A percentile compares a stretch with the other conserved stretches of the same genome.
Evolutionary conservation across 164 flowering plant species (phyloP).

Genomic region (Santalum album): DNA sequence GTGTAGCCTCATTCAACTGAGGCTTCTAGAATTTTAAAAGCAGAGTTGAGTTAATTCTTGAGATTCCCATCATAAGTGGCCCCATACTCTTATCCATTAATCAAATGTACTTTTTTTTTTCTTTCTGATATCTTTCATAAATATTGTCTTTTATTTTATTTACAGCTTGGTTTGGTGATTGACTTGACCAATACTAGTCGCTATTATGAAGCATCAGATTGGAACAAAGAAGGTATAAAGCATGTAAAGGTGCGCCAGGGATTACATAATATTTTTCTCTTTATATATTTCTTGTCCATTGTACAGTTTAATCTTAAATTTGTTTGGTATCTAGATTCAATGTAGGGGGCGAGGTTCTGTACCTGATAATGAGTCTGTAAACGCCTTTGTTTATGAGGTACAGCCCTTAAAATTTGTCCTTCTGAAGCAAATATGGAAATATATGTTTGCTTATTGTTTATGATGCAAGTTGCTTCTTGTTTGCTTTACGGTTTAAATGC

Average conservation of each 20-base stretch:
- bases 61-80: too few species aligned
- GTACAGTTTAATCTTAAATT: neutral
- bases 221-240: constrained; percentile 79
- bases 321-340: constrained; percentile 38
- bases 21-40: too few species aligned
- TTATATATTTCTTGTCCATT: neutral
- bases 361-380: constrained; percentile 80
- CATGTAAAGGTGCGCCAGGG: constrained; percentile 70
- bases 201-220: constrained; percentile 57
- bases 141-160: neutral
- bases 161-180: constrained; percentile 86
- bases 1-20: too few species aligned
- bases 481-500: too few species aligned
- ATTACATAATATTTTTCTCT: neutral
- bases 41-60: too few species aligned
- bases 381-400: constrained; percentile 77
- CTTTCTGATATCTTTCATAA: too few species aligned
- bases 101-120: too few species aligned
- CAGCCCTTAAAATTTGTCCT: too few species aligned
- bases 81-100: too few species aligned
- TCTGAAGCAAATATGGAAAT: too few species aligned
- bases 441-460: too few species aligned
- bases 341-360: constrained; percentile 87
- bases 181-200: constrained; percentile 85
- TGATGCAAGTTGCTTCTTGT: too few species aligned